A percentile compares a stretch with the other conserved stretches of the same genome.
These are phyloP conservation scores for Aspergillus pseudoviridinutans DNA, from an alignment of 2,329 filamentous ascomycete genomes.

Conservation along the genomic window DNA sequence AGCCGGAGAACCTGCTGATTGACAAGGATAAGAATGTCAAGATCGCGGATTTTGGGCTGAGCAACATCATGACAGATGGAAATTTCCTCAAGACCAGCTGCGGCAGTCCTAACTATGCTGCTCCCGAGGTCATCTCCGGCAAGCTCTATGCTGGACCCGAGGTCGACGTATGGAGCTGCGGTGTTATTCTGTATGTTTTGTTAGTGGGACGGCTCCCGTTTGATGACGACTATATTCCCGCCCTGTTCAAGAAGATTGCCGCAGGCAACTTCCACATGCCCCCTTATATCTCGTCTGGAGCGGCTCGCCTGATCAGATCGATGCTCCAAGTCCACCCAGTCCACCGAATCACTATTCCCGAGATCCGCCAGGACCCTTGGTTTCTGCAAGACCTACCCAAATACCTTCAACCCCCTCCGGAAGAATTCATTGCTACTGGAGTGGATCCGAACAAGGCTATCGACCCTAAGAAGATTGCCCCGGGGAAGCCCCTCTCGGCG, in stretches of 20 bases:
- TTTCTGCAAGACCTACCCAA: conserved; percentile 81
- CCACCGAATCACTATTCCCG: conserved; percentile 86
- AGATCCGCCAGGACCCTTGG: conserved; percentile 92
- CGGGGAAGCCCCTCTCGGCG: conserved; percentile 70
- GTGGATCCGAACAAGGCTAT: conserved; percentile 91
- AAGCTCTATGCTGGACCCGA: conserved; percentile 97
- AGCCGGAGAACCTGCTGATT: conserved; percentile 92
- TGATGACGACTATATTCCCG: conserved; percentile 97
- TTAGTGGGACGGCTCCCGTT: conserved; percentile 75
- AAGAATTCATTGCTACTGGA: conserved; percentile 92
- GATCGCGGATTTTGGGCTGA: conserved; percentile 97
- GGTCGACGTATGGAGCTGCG: conserved; percentile 80
- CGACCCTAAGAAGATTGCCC: conserved; percentile 73
- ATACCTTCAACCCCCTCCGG: conserved; percentile 81
- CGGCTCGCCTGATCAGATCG: conserved; percentile 69
- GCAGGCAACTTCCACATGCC: conserved; percentile 91
- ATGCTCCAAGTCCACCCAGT: conserved; percentile 97
- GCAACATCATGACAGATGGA: conserved; percentile 99
- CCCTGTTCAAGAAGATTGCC: conserved; percentile 95
- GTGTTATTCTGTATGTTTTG: conserved; percentile 63
- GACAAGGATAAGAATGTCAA: conserved; percentile 97
- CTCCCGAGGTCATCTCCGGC: conserved; percentile 94
- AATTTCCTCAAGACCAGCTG: conserved; percentile 99
- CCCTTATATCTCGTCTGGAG: conserved; percentile 82
- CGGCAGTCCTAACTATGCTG: conserved; percentile 96